phyloP scores from a whole-genome alignment of 768 basidiomycete species.

The Gyrodon lividus region DNA sequence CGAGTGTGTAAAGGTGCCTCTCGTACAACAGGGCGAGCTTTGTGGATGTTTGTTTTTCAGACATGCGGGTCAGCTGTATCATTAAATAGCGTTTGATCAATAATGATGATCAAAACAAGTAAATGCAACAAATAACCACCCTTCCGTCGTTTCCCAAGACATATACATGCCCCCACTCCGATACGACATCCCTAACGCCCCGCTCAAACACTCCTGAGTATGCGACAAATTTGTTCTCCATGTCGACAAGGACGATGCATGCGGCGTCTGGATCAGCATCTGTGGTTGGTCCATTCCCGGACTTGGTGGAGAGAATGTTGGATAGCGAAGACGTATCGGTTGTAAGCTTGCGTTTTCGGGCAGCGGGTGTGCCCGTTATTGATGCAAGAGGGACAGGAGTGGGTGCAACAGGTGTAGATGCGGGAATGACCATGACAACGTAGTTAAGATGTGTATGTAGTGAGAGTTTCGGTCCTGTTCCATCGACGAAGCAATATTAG shows the following conservation, averaged over 20 bases:
- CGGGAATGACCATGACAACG: constrained; percentile 86
- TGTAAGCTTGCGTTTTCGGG: constrained; percentile 25
- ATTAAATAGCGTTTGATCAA: background rate
- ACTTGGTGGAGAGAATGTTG: constrained; percentile 16
- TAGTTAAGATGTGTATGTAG: constrained; percentile 79
- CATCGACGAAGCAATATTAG: background rate
- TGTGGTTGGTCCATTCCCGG: constrained; percentile 41
- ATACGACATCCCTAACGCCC: constrained; percentile 81
- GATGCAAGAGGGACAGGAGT: constrained; percentile 41
- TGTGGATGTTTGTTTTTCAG: constrained; percentile 78
- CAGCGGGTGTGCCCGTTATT: constrained; percentile 44
- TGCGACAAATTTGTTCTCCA: constrained; percentile 87
- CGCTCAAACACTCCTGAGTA: constrained; percentile 79
- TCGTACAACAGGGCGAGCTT: constrained; percentile 87
- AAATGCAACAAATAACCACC: constrained; percentile 39
- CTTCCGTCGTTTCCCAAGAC: constrained; percentile 76
- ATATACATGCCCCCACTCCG: constrained; percentile 78
- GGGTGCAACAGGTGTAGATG: constrained; percentile 60
- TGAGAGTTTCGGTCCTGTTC: constrained; percentile 55
- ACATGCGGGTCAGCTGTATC: constrained; percentile 57
- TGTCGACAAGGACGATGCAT: constrained; percentile 84
- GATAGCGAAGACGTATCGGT: constrained; percentile 10
- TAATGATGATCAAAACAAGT: background rate
- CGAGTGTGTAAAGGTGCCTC: constrained; percentile 74
- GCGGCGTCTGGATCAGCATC: constrained; percentile 57